Evolutionary conservation across 225 moss, liverwort and hornwort species (phyloP), one percentile per base, ranked within the genome.

Genomic region (Asterella californica): DNA sequence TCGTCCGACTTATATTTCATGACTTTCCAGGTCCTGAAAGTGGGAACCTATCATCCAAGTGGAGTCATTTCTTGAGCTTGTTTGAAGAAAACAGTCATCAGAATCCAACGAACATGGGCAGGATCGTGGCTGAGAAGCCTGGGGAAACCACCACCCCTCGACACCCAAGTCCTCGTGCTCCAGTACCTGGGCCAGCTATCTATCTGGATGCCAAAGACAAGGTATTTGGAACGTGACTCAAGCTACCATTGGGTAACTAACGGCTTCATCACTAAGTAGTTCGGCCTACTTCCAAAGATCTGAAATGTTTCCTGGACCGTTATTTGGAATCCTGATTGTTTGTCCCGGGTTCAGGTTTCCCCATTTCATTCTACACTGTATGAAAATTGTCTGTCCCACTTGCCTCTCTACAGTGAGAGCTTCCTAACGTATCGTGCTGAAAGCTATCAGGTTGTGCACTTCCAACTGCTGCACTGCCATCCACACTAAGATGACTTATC

Each of bases 191-290:
- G 6, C 84, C 84, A 52, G 47, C 77, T 18, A n/a, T 84, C 11
- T 87, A 84, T 63, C 70, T 87, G 61, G 87, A 87, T 80, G 87
- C 74, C 0, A 84, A 69, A 70, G 74, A 80, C 27, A 81, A 77
- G 84, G 87, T 87, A 75, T 4, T 42, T 25, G 8, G 36, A 25
- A 0, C 17, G 38, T 60, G 9, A 7, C 2, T 46, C 57, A 21
- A 5, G 18, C 36, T 34, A 67, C n/a, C n/a, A n/a, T 0, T 57
- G 18, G 42, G 42, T 42, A 42, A 42, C 42, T 42, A 42, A 42
- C 42, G 42, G 42, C 42, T 42, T 42, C 24, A 6, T 9, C 5
- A 38, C 45, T 4, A 77, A 18, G 24, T 46, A 27, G 7, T 42
- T 42, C 7, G 42, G 42, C n/a, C 42, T 42, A 42, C 42, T 42